phyloP scores from a whole-genome alignment of 2,329 filamentous ascomycete genomes.

The Trichoderma afroharzianum region DNA sequence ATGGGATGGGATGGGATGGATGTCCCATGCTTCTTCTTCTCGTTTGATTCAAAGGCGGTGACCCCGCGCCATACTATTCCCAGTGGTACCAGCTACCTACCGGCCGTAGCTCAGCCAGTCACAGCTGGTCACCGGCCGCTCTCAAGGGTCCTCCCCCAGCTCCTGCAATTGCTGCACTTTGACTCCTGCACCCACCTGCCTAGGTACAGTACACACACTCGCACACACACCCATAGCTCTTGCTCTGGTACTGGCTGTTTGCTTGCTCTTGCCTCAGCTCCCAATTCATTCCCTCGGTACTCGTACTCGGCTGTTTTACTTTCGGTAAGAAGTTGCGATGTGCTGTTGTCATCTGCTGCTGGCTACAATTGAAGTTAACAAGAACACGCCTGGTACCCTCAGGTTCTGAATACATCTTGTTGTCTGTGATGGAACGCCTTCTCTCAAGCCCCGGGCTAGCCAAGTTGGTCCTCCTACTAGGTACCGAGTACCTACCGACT shows the following conservation, averaged over 20 bases:
- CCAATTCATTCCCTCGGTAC: not conserved
- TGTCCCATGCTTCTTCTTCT: not conserved
- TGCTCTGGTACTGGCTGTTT: not conserved
- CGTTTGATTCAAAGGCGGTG: not conserved
- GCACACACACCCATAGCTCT: conserved; percentile 4
- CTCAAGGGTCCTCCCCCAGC: conserved; percentile 4
- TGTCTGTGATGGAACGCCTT: not conserved
- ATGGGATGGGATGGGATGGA: not conserved
- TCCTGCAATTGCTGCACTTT: not conserved
- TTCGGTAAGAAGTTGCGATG: not conserved
- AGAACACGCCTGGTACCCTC: not conserved
- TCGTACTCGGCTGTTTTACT: not conserved
- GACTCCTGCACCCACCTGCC: not conserved
- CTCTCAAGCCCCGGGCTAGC: not conserved
- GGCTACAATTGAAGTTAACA: not conserved
- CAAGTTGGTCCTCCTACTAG: not conserved
- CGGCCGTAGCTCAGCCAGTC: not conserved
- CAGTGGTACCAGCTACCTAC: not conserved
- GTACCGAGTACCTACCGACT: too few relatives aligned
- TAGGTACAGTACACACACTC: not conserved
- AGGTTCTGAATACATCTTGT: not conserved
- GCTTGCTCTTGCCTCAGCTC: not conserved
- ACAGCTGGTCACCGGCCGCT: not conserved
- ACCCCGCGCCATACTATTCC: not conserved
- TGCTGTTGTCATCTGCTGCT: not conserved